phyloP scores from a whole-genome alignment of 352 stramenopile genomes.

The Pythium guiyangense region DNA sequence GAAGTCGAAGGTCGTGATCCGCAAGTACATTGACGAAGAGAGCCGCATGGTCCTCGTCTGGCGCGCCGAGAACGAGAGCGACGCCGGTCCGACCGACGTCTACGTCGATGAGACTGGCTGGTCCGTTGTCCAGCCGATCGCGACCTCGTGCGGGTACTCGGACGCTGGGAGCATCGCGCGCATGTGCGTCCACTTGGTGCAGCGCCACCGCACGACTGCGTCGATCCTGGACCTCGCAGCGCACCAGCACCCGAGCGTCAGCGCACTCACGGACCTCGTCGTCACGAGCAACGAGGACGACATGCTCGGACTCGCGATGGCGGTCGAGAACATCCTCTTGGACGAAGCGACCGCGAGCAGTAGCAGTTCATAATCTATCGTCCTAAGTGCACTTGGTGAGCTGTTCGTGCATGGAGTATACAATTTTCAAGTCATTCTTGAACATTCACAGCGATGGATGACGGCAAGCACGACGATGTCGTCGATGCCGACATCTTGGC shows the following conservation, averaged over 20 bases:
- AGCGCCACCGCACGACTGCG: not conserved
- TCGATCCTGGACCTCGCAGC: not conserved
- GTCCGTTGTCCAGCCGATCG: not conserved
- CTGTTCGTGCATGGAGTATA: too few relatives aligned
- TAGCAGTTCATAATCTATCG: too few relatives aligned
- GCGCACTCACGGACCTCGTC: not conserved
- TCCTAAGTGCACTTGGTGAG: too few relatives aligned
- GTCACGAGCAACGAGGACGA: slow-evolving; percentile 4
- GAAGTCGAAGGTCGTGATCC: slow-evolving; percentile 11
- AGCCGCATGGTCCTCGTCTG: slow-evolving; percentile 13
- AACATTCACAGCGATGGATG: too few relatives aligned
- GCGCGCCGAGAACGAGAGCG: slow-evolving; percentile 3
- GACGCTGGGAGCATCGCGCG: slow-evolving; percentile 4
- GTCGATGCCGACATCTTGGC: too few relatives aligned
- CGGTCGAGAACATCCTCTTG: slow-evolving; percentile 8
- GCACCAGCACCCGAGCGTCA: not conserved
- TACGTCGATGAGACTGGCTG: slow-evolving; percentile 11
- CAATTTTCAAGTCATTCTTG: too few relatives aligned
- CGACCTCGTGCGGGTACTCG: not conserved
- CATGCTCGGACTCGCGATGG: not conserved
- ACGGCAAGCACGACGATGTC: too few relatives aligned
- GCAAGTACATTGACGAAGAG: slow-evolving; percentile 9
- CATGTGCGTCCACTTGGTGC: slow-evolving; percentile 3
- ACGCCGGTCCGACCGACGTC: not conserved
- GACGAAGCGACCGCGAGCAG: not conserved